Percentiles rank a stretch among this genome's conserved stretches.
phyloP scores from a whole-genome alignment of 345 rosid species.

The Erodium maritimum region DNA sequence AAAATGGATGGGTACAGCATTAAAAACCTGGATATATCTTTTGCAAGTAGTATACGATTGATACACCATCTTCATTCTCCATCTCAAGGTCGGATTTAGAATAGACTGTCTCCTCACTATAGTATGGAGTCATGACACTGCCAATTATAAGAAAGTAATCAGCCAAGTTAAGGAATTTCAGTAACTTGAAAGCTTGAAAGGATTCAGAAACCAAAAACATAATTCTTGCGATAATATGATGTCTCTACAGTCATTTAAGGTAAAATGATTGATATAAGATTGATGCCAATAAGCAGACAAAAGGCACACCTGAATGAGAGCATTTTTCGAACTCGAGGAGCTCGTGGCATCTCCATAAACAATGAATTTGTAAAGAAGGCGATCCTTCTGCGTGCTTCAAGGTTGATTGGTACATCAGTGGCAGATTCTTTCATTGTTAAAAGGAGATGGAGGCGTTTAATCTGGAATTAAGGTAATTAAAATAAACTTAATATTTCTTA shows the following conservation, averaged over 20 bases:
- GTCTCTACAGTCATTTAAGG: neutral
- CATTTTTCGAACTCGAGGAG: conserved; percentile 90
- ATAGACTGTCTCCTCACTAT: conserved; percentile 93
- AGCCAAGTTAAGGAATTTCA: neutral
- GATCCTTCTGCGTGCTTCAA: conserved; percentile 95
- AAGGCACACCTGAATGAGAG: conserved; percentile 67
- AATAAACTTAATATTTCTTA: neutral
- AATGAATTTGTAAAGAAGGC: conserved; percentile 85
- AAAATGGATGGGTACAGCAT: conserved; percentile 4
- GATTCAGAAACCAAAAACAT: neutral
- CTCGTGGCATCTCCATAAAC: conserved; percentile 96
- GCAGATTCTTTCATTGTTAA: conserved; percentile 90
- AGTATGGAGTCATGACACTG: conserved; percentile 96
- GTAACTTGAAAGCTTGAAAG: neutral
- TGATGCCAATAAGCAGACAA: neutral
- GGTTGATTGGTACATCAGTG: conserved; percentile 75
- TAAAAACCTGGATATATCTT: conserved; percentile 81
- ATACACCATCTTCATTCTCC: conserved; percentile 98
- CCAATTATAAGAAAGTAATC: conserved; percentile 11
- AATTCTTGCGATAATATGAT: neutral
- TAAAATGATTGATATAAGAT: neutral
- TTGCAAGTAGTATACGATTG: conserved; percentile 88
- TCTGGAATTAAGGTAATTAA: conserved; percentile 28
- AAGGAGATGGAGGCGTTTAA: conserved; percentile 82
- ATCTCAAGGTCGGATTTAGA: conserved; percentile 79